Conservation (phyloP, 805 yeast genomes). For the Ogataea glucozyma region DNA sequence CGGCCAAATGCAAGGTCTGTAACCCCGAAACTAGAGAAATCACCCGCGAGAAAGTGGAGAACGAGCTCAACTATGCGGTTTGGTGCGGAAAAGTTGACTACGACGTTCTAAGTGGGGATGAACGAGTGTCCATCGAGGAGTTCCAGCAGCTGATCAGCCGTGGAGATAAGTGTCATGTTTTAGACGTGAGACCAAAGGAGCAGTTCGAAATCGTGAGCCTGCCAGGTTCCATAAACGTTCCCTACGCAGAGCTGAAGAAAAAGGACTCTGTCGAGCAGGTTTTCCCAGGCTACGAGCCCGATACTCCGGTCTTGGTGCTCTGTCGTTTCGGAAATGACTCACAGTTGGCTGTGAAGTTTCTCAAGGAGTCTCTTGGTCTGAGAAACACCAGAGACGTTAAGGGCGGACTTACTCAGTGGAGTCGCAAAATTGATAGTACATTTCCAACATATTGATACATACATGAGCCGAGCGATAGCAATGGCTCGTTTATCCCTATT, state of each 20-base stretch:
- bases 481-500: too few species aligned
- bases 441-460: constrained; percentile 62
- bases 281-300: constrained; percentile 13
- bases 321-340: constrained; percentile 95
- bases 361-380: constrained; percentile 53
- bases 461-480: neutral
- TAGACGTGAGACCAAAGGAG: constrained; percentile 79
- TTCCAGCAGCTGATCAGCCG: constrained; percentile 17
- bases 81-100: constrained; percentile 72
- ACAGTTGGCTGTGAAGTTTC: constrained; percentile 62
- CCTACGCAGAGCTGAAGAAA: constrained; percentile 51
- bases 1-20: constrained; percentile 63
- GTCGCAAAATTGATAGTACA: constrained; percentile 53
- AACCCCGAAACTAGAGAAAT: constrained; percentile 51
- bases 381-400: constrained; percentile 59
- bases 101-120: constrained; percentile 43
- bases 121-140: constrained; percentile 50
- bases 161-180: constrained; percentile 36
- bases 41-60: constrained; percentile 45
- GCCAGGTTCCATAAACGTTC: constrained; percentile 60
- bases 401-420: constrained; percentile 80
- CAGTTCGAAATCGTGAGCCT: constrained; percentile 72
- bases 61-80: constrained; percentile 59
- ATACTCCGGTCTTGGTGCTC: constrained; percentile 50
- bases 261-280: constrained; percentile 23